Conservation (phyloP, 2,329 filamentous ascomycete species). For the Hypomyces rosellus region DNA sequence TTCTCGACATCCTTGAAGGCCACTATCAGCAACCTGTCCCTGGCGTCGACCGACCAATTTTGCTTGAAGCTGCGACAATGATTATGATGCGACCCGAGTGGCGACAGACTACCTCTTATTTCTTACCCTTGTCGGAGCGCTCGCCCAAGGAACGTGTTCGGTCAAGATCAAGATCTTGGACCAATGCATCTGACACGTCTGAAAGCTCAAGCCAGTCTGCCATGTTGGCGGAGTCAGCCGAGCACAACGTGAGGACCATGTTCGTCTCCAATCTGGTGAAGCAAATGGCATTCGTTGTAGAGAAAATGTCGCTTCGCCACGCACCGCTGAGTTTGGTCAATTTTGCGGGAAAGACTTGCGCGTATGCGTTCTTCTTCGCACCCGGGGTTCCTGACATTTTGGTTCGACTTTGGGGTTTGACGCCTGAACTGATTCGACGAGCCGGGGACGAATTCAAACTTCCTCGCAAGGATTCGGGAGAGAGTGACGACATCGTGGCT, state of each 20-base stretch:
- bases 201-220: slow-evolving; percentile 59
- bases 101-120: slow-evolving; percentile 65
- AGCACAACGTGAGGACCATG: slow-evolving; percentile 83
- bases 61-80: slow-evolving; percentile 70
- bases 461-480: slow-evolving; percentile 46
- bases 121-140: slow-evolving; percentile 56
- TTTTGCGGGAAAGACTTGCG: slow-evolving; percentile 84
- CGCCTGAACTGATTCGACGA: slow-evolving; percentile 62
- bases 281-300: slow-evolving; percentile 81
- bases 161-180: slow-evolving; percentile 38
- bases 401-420: slow-evolving; percentile 72
- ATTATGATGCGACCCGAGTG: slow-evolving; percentile 89
- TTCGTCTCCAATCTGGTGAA: slow-evolving; percentile 75
- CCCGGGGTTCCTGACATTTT: slow-evolving; percentile 80
- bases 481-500: slow-evolving; percentile 59
- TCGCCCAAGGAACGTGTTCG: slow-evolving; percentile 40
- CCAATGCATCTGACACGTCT: slow-evolving; percentile 51
- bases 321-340: slow-evolving; percentile 61
- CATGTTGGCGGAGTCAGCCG: slow-evolving; percentile 59
- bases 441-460: slow-evolving; percentile 64
- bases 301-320: slow-evolving; percentile 77
- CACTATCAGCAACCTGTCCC: slow-evolving; percentile 63
- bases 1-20: slow-evolving; percentile 76
- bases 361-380: slow-evolving; percentile 90
- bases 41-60: slow-evolving; percentile 73